These are phyloP conservation scores for Plenodomus tracheiphilus DNA, from an alignment of 2,329 filamentous ascomycete genomes.

Conservation along the genomic window DNA sequence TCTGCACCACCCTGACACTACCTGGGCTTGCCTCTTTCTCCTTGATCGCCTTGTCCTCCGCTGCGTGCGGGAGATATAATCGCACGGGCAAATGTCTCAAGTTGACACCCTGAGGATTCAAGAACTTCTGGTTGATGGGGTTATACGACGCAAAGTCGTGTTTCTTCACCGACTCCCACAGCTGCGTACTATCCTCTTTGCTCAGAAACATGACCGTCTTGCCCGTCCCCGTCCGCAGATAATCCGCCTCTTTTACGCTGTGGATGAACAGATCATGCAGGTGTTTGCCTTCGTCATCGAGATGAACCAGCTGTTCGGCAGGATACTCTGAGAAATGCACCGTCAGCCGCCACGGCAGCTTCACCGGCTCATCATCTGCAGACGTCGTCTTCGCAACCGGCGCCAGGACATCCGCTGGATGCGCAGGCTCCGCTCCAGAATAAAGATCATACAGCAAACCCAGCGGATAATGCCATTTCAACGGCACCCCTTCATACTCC, in stretches of 20 bases:
- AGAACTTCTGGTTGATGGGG: slow-evolving; percentile 73
- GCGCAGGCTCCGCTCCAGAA: slow-evolving; percentile 57
- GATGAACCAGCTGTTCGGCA: slow-evolving; percentile 59
- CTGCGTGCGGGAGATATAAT: slow-evolving; percentile 70
- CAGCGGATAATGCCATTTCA: slow-evolving; percentile 74
- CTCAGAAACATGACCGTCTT: slow-evolving; percentile 89
- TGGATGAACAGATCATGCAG: slow-evolving; percentile 70
- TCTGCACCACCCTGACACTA: slow-evolving; percentile 65
- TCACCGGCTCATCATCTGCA: slow-evolving; percentile 19
- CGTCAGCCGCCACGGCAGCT: slow-evolving; percentile 64
- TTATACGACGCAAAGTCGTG: slow-evolving; percentile 75
- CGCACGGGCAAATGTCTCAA: slow-evolving; percentile 85
- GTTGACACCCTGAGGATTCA: slow-evolving; percentile 68
- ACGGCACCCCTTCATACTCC: slow-evolving; percentile 66
- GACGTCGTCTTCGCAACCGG: slow-evolving; percentile 18
- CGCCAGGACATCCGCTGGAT: slow-evolving; percentile 17
- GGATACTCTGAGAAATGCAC: slow-evolving; percentile 65
- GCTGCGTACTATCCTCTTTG: slow-evolving; percentile 77
- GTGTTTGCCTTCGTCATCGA: slow-evolving; percentile 58
- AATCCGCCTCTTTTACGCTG: slow-evolving; percentile 80
- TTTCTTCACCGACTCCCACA: slow-evolving; percentile 80
- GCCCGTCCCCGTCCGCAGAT: slow-evolving; percentile 82
- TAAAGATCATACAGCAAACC: slow-evolving; percentile 73
- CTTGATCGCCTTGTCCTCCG: slow-evolving; percentile 15
- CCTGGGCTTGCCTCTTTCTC: slow-evolving; percentile 38